Evolutionary conservation across 2,329 filamentous ascomycete genomes (phyloP), one percentile per base, ranked within the genome.

Genomic region (Verticillium zaregamsianum): DNA sequence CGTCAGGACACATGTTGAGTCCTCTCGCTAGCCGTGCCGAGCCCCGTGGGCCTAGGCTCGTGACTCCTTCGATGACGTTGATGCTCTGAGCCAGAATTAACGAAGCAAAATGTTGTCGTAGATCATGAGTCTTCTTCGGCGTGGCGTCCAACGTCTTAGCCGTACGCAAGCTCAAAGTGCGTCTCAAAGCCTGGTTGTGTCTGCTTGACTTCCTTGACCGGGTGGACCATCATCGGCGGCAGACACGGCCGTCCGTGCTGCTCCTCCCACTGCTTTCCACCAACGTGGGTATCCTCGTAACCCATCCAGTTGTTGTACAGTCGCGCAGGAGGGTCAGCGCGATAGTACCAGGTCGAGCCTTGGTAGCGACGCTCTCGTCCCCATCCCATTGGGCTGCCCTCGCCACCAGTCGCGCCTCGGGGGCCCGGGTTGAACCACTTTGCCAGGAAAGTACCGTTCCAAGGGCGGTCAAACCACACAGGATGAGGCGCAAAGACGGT

Each of bases 401-500:
- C 74, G 20, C 82, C 80, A 59, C 85, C 85, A 40, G 78, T 80
- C 63, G 82, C 80, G 8, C 83, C 84, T 8, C 79, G 80, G 7
- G 79, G 78, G 1, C 85, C 85, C 9, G 83, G 81, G 64, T 88
- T 88, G 74, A 88, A 87, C 80, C 82, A 87, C 64, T 78, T 80
- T 33, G 80, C 79, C 32, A 88, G 72, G 63, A 81, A 81, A 33
- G 77, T 73, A 2, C 82, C 79, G 33, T 77, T 76, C 90, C 90
- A 93, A 58, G 89, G 84, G 64, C 90, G 85, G 73, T 94, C 90
- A 69, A 92, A 91, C 73, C 88, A 93, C 56, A 93, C 85, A 1
- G 91, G 90, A 73, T 93, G 90, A 12, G 91, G 91, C 12, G 87
- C 90, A 69, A 89, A 91, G 4, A 92, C 88, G 5, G 89, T 87